A percentile compares a stretch with the other conserved stretches of the same genome.
phyloP scores from a whole-genome alignment of 2,329 filamentous ascomycete genomes.

The Paraconiothyrium brasiliense region DNA sequence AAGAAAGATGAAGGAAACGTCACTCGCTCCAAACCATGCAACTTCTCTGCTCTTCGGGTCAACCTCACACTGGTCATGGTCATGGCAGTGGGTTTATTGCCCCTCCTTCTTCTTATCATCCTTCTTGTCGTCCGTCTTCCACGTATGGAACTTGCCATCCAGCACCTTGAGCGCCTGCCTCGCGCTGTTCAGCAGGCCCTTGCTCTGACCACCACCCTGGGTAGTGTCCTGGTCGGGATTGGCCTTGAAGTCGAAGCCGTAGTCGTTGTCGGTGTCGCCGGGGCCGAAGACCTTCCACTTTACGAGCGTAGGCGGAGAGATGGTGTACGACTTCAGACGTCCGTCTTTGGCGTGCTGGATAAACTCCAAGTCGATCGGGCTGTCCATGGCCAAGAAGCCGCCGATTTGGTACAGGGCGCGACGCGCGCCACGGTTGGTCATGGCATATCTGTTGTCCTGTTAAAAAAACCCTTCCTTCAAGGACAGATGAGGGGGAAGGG shows the following conservation, averaged over 20 bases:
- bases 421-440: conserved; percentile 12
- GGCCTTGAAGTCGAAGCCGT: conserved; percentile 12
- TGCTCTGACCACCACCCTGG: conserved; percentile 2
- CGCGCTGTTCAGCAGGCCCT: conserved; percentile 12
- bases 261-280: conserved; percentile 18
- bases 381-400: conserved; percentile 12
- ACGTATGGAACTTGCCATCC: conserved; percentile 10
- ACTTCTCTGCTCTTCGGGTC: not conserved
- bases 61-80: too few relatives aligned
- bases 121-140: not conserved
- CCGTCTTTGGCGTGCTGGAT: conserved; percentile 11
- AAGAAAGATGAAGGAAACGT: not conserved
- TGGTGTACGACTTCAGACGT: conserved; percentile 11
- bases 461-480: not conserved
- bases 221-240: conserved; percentile 4
- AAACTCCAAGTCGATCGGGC: conserved; percentile 15
- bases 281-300: conserved; percentile 10
- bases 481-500: not conserved
- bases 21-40: not conserved
- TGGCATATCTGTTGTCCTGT: conserved; percentile 8
- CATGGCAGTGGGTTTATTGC: not conserved
- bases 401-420: conserved; percentile 19
- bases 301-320: conserved; percentile 9
- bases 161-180: conserved; percentile 11
- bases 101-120: not conserved